Evolutionary conservation across 306 rosid species (phyloP).

Genomic region (Quercus bicolor): DNA sequence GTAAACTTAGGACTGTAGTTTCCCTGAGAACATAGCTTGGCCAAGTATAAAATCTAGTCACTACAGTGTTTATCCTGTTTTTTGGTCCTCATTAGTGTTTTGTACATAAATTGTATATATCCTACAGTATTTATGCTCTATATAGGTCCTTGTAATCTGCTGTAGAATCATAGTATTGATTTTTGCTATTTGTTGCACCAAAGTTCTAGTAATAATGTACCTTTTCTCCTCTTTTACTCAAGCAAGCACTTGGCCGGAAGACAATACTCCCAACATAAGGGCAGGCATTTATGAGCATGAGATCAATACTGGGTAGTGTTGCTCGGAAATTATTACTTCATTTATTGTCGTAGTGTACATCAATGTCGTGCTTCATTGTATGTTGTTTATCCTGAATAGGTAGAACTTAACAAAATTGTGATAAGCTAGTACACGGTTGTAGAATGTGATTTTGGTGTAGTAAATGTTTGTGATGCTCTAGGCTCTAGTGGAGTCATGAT

Average conservation of each 20-base stretch:
- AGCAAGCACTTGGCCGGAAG: background rate
- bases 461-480: no score
- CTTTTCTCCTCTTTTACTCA: background rate
- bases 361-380: background rate
- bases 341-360: background rate
- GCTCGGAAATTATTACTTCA: background rate
- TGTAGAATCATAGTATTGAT: background rate
- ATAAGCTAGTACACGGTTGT: no score
- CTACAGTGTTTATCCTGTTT: conserved; percentile 3
- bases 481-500: no score
- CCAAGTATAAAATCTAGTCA: conserved; percentile 5
- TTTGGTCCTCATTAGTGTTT: conserved; percentile 14
- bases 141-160: conserved; percentile 7
- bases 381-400: no score
- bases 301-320: background rate
- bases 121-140: conserved; percentile 4
- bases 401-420: no score
- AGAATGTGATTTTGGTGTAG: no score
- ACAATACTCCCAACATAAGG: background rate
- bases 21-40: conserved; percentile 24
- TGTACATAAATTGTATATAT: conserved; percentile 46
- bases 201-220: background rate
- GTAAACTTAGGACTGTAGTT: conserved; percentile 17
- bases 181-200: background rate
- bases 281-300: background rate